Percentiles rank a stretch among this genome's conserved stretches.
Evolutionary conservation across 2,329 filamentous ascomycete species (phyloP).

Genomic region (Leptographium wingfieldii): DNA sequence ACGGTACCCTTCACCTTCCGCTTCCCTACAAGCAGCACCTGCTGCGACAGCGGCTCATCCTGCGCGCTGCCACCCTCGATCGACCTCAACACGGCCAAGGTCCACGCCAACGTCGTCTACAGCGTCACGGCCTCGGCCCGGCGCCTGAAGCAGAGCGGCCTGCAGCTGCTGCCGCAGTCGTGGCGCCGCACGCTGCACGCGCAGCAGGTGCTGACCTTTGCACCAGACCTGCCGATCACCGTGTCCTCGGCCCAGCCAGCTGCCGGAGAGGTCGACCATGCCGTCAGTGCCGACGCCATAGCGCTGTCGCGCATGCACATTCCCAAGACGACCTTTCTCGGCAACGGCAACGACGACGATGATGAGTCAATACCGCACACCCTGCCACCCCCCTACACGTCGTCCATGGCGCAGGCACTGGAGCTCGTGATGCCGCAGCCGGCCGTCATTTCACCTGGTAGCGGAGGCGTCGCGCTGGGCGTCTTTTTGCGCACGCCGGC

Average conservation of each 20-base stretch:
- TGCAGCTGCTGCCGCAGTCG: not conserved
- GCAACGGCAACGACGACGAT: not conserved
- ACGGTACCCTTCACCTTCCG: not conserved
- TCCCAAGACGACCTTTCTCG: too few species aligned
- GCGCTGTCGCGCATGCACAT: too few species aligned
- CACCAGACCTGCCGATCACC: not conserved
- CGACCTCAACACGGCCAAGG: not conserved
- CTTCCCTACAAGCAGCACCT: not conserved
- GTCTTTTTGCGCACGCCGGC: conserved; percentile 3
- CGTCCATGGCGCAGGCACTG: conserved; percentile 4
- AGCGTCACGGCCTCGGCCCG: conserved; percentile 1
- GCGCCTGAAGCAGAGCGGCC: not conserved
- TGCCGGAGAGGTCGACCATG: too few species aligned
- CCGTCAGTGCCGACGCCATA: too few species aligned
- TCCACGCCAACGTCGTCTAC: conserved; percentile 1
- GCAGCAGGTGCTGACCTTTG: not conserved
- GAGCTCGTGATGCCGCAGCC: conserved; percentile 5
- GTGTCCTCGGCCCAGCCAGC: too few species aligned
- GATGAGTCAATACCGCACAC: not conserved
- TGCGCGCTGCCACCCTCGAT: conserved; percentile 4
- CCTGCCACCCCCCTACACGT: conserved; percentile 7
- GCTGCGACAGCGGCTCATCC: not conserved
- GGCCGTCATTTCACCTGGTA: not conserved
- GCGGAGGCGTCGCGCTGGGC: not conserved
- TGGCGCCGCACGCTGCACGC: not conserved